Evolutionary conservation across 2,329 filamentous ascomycete species (phyloP).

Genomic region (Chrysosporium queenslandicum): DNA sequence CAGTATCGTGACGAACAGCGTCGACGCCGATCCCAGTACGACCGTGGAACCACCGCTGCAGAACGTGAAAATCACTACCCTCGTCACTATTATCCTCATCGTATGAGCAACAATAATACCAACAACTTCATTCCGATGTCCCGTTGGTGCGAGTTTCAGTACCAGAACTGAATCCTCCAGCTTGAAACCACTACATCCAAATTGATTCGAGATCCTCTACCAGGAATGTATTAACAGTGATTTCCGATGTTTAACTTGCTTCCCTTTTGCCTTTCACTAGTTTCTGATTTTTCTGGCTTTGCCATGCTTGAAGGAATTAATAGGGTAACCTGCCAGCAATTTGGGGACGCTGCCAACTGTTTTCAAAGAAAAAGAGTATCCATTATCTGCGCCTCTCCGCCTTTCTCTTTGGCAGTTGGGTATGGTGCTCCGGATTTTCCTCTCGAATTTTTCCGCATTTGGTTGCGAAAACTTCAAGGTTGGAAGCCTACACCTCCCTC

Average conservation of each 20-base stretch:
- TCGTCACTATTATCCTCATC: constrained; percentile 12
- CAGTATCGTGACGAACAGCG: constrained; percentile 66
- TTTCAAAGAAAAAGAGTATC: constrained; percentile 10
- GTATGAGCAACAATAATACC: constrained; percentile 2
- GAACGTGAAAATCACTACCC: constrained; percentile 43
- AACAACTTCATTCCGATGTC: not conserved
- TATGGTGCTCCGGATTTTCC: constrained; percentile 22
- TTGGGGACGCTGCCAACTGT: constrained; percentile 20
- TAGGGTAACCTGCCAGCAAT: constrained; percentile 15
- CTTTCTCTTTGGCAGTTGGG: constrained; percentile 18
- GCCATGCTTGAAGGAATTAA: constrained; percentile 6
- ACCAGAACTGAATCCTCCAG: not conserved
- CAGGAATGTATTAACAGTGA: not conserved
- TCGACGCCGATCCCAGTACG: constrained; percentile 65
- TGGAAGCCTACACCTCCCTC: constrained; percentile 10
- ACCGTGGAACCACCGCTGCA: constrained; percentile 66
- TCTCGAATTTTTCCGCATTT: constrained; percentile 12
- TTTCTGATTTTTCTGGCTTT: constrained; percentile 12
- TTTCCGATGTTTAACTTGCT: not conserved
- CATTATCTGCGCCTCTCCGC: constrained; percentile 18
- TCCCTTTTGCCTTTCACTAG: not conserved
- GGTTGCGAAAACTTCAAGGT: constrained; percentile 10
- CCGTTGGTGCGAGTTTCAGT: constrained; percentile 5
- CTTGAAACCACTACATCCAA: not conserved
- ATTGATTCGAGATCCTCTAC: not conserved